phyloP scores from a whole-genome alignment of 2,329 filamentous ascomycete species.

The Zasmidium angulare region DNA sequence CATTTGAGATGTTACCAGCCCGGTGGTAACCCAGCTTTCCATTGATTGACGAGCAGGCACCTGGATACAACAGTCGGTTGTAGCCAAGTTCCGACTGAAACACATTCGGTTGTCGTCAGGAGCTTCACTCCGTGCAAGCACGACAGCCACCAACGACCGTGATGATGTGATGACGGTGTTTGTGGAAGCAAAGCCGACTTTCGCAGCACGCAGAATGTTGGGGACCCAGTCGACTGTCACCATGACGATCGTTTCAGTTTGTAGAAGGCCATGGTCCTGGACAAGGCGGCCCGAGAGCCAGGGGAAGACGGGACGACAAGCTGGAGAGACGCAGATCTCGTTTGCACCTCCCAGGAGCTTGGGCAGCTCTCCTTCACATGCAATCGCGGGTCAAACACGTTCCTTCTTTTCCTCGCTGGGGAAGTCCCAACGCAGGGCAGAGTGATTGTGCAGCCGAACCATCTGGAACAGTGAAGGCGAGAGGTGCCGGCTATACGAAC shows the following conservation, averaged over 20 bases:
- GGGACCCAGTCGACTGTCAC: not conserved
- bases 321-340: constrained; percentile 11
- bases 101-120: not conserved
- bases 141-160: not conserved
- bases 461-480: not conserved
- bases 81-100: not conserved
- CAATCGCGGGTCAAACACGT: not conserved
- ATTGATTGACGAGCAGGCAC: not conserved
- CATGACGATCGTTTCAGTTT: constrained; percentile 10
- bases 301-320: constrained; percentile 3
- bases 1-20: too few relatives aligned
- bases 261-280: constrained; percentile 1
- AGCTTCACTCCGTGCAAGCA: not conserved
- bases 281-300: constrained; percentile 6
- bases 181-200: not conserved
- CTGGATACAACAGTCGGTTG: not conserved
- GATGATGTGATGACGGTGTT: not conserved
- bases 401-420: not conserved
- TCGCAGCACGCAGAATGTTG: not conserved
- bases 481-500: not conserved
- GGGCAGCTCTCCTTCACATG: not conserved
- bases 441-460: constrained; percentile 7
- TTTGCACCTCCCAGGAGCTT: constrained; percentile 7
- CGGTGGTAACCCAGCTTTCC: not conserved
- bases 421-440: not conserved